These are phyloP conservation scores for Yueomyces sp. DNA, from an alignment of 1,139 yeast species.

Conservation along the genomic window DNA sequence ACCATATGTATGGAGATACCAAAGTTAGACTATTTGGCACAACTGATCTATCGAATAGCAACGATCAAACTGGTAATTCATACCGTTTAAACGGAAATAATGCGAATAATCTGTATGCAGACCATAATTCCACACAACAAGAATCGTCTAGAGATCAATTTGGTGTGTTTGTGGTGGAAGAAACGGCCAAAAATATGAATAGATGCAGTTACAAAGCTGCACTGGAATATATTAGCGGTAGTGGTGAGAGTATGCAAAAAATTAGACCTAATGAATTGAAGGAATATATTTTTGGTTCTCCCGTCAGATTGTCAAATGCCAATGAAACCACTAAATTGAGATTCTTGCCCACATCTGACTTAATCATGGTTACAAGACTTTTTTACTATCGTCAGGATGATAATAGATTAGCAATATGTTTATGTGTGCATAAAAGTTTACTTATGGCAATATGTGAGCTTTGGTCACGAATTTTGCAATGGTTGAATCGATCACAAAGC, in stretches of 20 bases:
- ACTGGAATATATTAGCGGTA: constrained; percentile 22
- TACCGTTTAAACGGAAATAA: not conserved
- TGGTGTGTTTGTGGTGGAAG: constrained; percentile 25
- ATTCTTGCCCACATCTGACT: constrained; percentile 19
- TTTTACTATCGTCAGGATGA: constrained; percentile 9
- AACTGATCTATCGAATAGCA: not conserved
- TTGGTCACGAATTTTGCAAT: constrained; percentile 16
- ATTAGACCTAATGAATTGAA: constrained; percentile 20
- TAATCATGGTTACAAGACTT: constrained; percentile 18
- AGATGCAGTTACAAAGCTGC: constrained; percentile 24
- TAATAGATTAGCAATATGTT: constrained; percentile 17
- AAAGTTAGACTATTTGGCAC: constrained; percentile 10
- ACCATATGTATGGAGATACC: constrained; percentile 19
- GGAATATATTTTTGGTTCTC: constrained; percentile 25
- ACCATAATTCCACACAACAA: not conserved
- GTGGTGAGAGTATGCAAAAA: constrained; percentile 14
- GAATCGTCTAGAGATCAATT: constrained; percentile 9
- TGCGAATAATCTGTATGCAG: not conserved
- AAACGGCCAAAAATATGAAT: constrained; percentile 25
- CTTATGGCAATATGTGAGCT: constrained; percentile 17
- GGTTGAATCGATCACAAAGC: constrained; percentile 19
- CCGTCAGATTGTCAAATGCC: constrained; percentile 17
- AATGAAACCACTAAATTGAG: constrained; percentile 18
- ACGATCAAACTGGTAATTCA: not conserved
- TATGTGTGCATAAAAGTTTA: constrained; percentile 20